Percentiles rank a stretch among this genome's conserved stretches.
phyloP scores from a whole-genome alignment of 345 rosid genomes.

The Syzygium aqueum region DNA sequence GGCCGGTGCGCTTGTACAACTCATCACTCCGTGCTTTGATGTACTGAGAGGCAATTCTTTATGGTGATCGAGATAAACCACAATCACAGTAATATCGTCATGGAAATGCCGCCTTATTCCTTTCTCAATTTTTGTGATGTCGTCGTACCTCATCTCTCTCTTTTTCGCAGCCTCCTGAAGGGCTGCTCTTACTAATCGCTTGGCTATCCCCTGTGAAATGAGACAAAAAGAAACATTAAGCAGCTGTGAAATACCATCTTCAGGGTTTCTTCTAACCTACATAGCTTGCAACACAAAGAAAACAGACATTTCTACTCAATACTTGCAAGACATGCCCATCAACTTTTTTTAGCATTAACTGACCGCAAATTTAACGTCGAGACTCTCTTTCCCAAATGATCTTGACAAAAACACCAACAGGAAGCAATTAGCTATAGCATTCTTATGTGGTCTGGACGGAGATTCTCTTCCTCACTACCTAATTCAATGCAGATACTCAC shows the following conservation, averaged over 20 bases:
- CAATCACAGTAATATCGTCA: constrained; percentile 67
- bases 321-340: background rate
- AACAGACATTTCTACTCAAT: background rate
- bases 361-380: background rate
- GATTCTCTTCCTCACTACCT: background rate
- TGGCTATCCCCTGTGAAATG: constrained; percentile 57
- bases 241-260: background rate
- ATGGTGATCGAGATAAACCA: constrained; percentile 62
- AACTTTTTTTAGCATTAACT: background rate
- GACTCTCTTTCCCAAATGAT: background rate
- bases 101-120: constrained; percentile 74
- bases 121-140: constrained; percentile 42
- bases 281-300: background rate
- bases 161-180: constrained; percentile 62
- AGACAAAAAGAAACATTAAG: background rate
- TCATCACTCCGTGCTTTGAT: constrained; percentile 12
- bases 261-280: background rate
- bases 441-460: background rate
- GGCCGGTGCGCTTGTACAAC: constrained; percentile 55
- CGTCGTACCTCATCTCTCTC: constrained; percentile 57
- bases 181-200: constrained; percentile 61
- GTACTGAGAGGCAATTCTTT: constrained; percentile 14
- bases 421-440: background rate
- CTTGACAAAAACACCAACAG: background rate
- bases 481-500: background rate